Percentiles rank a stretch among this genome's conserved stretches.
These are phyloP conservation scores for Phytophthora colocasiae DNA, from an alignment of 352 stramenopile genomes.

Conservation along the genomic window DNA sequence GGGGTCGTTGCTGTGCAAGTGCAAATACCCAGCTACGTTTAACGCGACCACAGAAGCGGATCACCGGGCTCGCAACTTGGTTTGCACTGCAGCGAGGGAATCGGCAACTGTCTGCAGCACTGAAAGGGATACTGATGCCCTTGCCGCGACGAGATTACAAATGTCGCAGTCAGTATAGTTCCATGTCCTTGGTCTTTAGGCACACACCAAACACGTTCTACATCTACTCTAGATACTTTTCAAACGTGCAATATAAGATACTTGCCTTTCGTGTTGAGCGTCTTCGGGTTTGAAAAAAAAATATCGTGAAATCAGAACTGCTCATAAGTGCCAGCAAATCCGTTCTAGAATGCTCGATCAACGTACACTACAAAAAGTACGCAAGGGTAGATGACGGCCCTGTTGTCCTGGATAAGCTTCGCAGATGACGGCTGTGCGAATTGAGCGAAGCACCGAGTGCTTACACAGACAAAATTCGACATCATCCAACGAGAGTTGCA, in stretches of 20 bases:
- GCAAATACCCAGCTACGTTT: background rate
- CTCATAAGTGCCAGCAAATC: too few species aligned
- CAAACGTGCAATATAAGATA: slow-evolving; percentile 6
- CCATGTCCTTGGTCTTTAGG: background rate
- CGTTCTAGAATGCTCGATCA: slow-evolving; percentile 6
- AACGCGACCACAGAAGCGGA: background rate
- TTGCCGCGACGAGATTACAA: background rate
- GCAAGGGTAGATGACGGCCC: slow-evolving; percentile 10
- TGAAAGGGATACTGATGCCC: background rate
- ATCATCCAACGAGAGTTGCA: slow-evolving; percentile 13
- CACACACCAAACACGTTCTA: background rate
- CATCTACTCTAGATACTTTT: background rate
- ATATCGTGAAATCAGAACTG: too few species aligned
- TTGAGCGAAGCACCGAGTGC: background rate
- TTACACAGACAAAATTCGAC: slow-evolving; percentile 1
- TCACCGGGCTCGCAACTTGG: background rate
- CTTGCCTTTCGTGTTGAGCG: slow-evolving; percentile 12
- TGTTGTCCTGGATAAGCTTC: slow-evolving; percentile 6
- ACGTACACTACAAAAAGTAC: background rate
- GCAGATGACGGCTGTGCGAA: slow-evolving; percentile 11
- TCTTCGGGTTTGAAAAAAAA: too few species aligned
- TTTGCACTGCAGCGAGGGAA: background rate
- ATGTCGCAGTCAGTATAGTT: slow-evolving; percentile 14
- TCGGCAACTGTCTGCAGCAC: slow-evolving; percentile 2
- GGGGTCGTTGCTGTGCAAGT: too few species aligned